Conservation (phyloP, 192 early-diverging fungal species). For the Podila clonocystis region DNA sequence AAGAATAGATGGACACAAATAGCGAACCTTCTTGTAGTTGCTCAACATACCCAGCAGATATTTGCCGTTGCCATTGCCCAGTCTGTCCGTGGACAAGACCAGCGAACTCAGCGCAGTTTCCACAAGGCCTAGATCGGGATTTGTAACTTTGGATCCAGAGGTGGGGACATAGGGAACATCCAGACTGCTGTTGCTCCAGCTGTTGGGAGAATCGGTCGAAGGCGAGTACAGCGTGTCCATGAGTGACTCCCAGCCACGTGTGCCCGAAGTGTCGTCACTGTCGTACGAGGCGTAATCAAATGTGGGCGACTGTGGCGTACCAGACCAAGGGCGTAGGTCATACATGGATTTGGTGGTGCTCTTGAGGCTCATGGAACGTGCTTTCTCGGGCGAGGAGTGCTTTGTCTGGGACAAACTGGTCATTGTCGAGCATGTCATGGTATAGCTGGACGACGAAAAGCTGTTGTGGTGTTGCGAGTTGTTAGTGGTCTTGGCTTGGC, state of each 20-base stretch:
- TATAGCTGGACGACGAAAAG: conserved; percentile 13
- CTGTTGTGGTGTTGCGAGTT: not conserved
- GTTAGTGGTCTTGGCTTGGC: not conserved
- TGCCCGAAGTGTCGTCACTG: conserved; percentile 31
- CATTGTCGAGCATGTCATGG: not conserved
- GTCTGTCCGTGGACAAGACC: not conserved
- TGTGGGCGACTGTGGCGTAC: conserved; percentile 17
- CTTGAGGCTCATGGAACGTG: conserved; percentile 40
- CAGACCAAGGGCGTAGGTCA: conserved; percentile 43
- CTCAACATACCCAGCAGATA: conserved; percentile 33
- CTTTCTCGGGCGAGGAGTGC: not conserved
- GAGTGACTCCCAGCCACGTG: conserved; percentile 37
- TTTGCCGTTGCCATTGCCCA: conserved; percentile 39
- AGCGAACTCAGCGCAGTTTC: not conserved
- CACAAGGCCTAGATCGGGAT: not conserved
- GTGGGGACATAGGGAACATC: conserved; percentile 5
- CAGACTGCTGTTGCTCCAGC: conserved; percentile 6
- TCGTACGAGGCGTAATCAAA: conserved; percentile 13
- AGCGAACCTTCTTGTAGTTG: not conserved
- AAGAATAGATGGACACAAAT: not conserved
- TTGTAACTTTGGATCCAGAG: conserved; percentile 14
- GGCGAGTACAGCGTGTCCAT: conserved; percentile 46
- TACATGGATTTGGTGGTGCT: conserved; percentile 42
- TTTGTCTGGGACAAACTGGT: conserved; percentile 10
- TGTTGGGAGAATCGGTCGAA: conserved; percentile 5